phyloP scores from a whole-genome alignment of 148 eudicot species.

The Rhododendron ovatum region DNA sequence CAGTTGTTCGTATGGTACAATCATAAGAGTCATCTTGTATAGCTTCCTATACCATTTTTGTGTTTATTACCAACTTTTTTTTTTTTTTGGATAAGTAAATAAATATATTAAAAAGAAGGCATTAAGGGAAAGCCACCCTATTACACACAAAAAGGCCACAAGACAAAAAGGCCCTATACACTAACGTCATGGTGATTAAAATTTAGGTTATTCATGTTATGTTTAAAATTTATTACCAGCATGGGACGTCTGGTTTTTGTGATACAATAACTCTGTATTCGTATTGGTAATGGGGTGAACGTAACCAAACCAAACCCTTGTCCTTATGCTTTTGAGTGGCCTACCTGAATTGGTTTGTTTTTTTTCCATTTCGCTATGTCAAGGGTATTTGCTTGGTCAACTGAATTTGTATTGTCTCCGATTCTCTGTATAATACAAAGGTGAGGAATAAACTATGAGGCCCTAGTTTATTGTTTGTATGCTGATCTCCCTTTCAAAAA shows the following conservation, averaged over 20 bases:
- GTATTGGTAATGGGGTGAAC: background rate
- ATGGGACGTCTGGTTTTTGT: background rate
- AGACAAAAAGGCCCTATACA: no score
- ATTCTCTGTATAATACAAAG: background rate
- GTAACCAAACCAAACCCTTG: background rate
- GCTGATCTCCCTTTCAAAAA: background rate
- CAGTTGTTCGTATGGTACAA: background rate
- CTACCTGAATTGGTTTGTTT: background rate
- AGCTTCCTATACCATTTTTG: background rate
- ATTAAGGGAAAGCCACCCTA: no score
- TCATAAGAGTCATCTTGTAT: background rate
- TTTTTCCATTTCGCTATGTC: background rate
- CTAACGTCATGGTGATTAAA: background rate
- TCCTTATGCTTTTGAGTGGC: background rate
- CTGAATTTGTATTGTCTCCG: background rate
- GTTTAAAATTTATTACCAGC: background rate
- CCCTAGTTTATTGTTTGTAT: background rate
- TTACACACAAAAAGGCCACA: no score
- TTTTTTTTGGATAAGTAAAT: no score
- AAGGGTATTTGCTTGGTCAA: background rate
- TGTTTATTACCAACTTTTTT: background rate
- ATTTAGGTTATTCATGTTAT: background rate
- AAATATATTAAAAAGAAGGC: no score
- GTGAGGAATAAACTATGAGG: background rate
- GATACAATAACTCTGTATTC: background rate